A percentile compares a stretch with the other conserved stretches of the same genome.
phyloP scores from a whole-genome alignment of 2,329 filamentous ascomycete genomes.

The Penicillium sp. region DNA sequence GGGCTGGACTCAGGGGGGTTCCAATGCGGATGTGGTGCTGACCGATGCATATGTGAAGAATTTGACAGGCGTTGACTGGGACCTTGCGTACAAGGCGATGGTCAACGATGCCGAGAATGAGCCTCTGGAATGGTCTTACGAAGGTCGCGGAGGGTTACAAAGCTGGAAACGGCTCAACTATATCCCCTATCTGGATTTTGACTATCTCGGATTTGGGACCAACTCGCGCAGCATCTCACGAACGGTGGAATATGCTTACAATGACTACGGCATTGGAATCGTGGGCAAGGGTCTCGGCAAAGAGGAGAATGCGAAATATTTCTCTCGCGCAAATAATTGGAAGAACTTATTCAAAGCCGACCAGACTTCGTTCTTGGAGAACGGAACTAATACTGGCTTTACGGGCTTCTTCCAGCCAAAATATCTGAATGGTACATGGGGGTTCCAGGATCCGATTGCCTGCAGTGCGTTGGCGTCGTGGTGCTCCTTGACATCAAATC shows the following conservation, averaged over 20 bases:
- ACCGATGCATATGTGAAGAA: conserved; percentile 62
- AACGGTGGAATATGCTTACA: conserved; percentile 69
- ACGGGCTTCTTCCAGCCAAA: conserved; percentile 64
- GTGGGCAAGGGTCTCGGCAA: conserved; percentile 53
- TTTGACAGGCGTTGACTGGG: conserved; percentile 59
- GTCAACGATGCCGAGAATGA: conserved; percentile 64
- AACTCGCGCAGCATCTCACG: conserved; percentile 63
- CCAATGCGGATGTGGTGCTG: conserved; percentile 61
- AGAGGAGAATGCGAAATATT: conserved; percentile 43
- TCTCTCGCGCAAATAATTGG: conserved; percentile 55
- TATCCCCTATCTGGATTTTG: conserved; percentile 62
- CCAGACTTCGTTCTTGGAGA: conserved; percentile 48
- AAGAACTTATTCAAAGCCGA: conserved; percentile 58
- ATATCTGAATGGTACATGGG: conserved; percentile 62
- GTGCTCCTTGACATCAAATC: conserved; percentile 27
- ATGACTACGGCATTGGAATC: conserved; percentile 60
- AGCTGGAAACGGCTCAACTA: conserved; percentile 65
- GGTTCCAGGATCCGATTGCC: conserved; percentile 54
- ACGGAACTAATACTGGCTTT: conserved; percentile 57
- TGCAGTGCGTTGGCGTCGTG: conserved; percentile 23
- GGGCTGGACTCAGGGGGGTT: conserved; percentile 25
- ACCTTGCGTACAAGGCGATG: conserved; percentile 59
- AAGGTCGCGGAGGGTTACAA: conserved; percentile 61
- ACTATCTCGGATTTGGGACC: conserved; percentile 58
- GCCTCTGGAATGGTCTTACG: conserved; percentile 60